phyloP scores from a whole-genome alignment of 2,329 filamentous ascomycete species.

The Phyllosticta ampelicida region DNA sequence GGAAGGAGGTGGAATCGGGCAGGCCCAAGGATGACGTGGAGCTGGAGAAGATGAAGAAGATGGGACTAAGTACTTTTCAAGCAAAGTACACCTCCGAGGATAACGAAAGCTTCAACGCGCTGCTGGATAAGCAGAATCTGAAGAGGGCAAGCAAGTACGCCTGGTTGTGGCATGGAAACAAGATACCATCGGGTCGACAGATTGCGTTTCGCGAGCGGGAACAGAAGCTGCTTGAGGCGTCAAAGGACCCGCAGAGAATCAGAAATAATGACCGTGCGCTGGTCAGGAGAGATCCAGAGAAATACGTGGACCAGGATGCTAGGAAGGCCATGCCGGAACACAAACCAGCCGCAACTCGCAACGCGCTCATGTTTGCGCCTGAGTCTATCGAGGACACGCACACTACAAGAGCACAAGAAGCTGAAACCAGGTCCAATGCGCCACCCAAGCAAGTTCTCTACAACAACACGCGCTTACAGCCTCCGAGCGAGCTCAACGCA shows the following conservation, averaged over 20 bases:
- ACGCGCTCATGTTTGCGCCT: constrained; percentile 77
- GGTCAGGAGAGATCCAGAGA: constrained; percentile 1
- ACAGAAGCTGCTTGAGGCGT: constrained; percentile 59
- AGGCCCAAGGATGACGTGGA: constrained; percentile 46
- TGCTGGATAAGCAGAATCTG: constrained; percentile 83
- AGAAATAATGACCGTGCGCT: constrained; percentile 10
- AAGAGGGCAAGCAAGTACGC: constrained; percentile 75
- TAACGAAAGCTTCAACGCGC: constrained; percentile 90
- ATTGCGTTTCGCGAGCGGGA: constrained; percentile 43
- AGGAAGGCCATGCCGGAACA: constrained; percentile 73
- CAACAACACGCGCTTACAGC: constrained; percentile 69
- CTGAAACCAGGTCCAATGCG: constrained; percentile 60
- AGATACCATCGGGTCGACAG: constrained; percentile 55
- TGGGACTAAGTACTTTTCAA: constrained; percentile 80
- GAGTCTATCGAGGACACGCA: constrained; percentile 48
- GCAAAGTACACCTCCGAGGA: constrained; percentile 94
- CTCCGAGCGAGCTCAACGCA: constrained; percentile 28
- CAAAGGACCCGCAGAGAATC: constrained; percentile 7
- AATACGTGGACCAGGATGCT: constrained; percentile 47
- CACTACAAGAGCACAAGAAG: constrained; percentile 53
- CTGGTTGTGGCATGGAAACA: constrained; percentile 84
- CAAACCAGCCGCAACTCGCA: constrained; percentile 60
- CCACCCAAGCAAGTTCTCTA: constrained; percentile 70
- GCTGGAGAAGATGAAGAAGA: constrained; percentile 32
- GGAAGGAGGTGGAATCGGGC: constrained; percentile 32